phyloP scores from a whole-genome alignment of 768 basidiomycete species.

The Termitomyces eurrhizus region DNA sequence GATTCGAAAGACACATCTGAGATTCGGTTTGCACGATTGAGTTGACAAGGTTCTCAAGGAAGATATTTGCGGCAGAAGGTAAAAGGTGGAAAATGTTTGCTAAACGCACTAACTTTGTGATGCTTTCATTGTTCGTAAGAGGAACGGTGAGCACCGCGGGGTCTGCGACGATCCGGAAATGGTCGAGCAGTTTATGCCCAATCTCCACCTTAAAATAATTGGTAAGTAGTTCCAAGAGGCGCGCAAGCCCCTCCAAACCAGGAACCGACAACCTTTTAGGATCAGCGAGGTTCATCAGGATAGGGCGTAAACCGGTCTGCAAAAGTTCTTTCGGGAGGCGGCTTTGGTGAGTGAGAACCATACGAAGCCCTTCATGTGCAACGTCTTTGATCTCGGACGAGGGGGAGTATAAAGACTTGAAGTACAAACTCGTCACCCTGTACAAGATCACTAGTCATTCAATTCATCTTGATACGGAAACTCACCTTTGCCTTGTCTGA shows the following conservation, averaged over 20 bases:
- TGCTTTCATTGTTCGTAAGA: constrained; percentile 82
- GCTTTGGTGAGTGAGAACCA: constrained; percentile 85
- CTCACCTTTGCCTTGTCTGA: constrained; percentile 80
- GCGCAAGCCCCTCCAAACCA: constrained; percentile 89
- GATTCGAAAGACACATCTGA: constrained; percentile 84
- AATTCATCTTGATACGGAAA: background rate
- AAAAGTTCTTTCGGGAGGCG: constrained; percentile 93
- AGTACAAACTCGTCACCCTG: constrained; percentile 93
- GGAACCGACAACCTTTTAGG: constrained; percentile 90
- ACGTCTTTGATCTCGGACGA: constrained; percentile 91
- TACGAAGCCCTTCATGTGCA: constrained; percentile 87
- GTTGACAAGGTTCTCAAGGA: constrained; percentile 83
- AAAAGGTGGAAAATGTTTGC: constrained; percentile 97
- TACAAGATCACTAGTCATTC: background rate
- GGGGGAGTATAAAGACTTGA: constrained; percentile 95
- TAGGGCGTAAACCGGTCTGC: constrained; percentile 93
- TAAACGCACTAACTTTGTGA: constrained; percentile 90
- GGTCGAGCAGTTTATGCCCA: constrained; percentile 93
- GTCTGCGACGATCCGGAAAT: constrained; percentile 91
- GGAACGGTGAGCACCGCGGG: constrained; percentile 81
- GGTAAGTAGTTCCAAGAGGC: constrained; percentile 88
- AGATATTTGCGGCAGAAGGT: constrained; percentile 89
- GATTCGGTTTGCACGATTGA: constrained; percentile 90
- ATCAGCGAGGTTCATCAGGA: constrained; percentile 96
- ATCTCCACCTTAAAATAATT: constrained; percentile 99